These are phyloP conservation scores for Lentinus polychrous DNA, from an alignment of 1,284 basidiomycete species.

Conservation along the genomic window DNA sequence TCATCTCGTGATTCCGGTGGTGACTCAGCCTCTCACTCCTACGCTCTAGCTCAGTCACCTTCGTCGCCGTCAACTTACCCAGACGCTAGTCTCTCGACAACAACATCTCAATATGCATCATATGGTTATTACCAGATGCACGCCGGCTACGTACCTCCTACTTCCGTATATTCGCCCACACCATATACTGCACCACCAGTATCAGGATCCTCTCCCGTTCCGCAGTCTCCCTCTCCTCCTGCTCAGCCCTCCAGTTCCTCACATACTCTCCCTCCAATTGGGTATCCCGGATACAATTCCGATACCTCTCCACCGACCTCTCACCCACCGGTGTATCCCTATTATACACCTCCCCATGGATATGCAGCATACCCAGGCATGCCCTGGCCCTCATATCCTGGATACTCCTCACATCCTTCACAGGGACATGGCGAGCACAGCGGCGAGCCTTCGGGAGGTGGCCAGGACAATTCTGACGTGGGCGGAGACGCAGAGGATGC, in stretches of 20 bases:
- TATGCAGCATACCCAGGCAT: not conserved
- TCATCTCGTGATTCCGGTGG: constrained; percentile 18
- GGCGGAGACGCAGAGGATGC: not conserved
- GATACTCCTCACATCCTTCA: constrained; percentile 3
- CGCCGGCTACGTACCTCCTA: constrained; percentile 8
- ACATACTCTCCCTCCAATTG: not conserved
- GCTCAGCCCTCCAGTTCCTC: constrained; percentile 6
- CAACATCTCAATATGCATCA: constrained; percentile 12
- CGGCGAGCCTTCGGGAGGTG: not conserved
- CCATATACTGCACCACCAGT: constrained; percentile 19
- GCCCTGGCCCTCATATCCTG: not conserved
- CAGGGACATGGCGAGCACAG: not conserved
- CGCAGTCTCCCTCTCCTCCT: constrained; percentile 21
- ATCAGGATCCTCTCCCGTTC: constrained; percentile 18
- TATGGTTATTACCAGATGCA: constrained; percentile 22
- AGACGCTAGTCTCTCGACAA: constrained; percentile 13
- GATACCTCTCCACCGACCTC: constrained; percentile 6
- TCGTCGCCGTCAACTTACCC: constrained; percentile 17
- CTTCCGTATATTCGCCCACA: constrained; percentile 18
- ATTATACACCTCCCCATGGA: constrained; percentile 3
- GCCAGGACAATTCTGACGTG: not conserved
- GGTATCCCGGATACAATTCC: constrained; percentile 12
- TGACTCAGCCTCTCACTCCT: constrained; percentile 13
- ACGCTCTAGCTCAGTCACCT: constrained; percentile 15
- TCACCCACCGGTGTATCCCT: constrained; percentile 11